phyloP scores from a whole-genome alignment of 495 filamentous ascomycete species.

The Aspergillus ostianus region DNA sequence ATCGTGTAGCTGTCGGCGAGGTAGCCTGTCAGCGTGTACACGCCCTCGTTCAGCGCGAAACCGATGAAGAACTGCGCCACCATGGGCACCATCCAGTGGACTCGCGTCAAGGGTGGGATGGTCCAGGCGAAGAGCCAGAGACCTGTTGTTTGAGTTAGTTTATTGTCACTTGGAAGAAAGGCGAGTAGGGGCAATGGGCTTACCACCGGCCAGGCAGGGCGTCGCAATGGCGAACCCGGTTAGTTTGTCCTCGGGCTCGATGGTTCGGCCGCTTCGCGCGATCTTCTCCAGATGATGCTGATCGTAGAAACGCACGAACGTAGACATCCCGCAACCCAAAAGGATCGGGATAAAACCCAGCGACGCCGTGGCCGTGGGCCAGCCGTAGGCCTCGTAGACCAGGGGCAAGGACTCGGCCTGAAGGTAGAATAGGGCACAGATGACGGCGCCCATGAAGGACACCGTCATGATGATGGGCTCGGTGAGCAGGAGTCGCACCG shows the following conservation, averaged over 20 bases:
- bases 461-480: constrained; percentile 41
- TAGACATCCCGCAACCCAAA: constrained; percentile 29
- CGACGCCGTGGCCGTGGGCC: constrained; percentile 25
- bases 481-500: constrained; percentile 38
- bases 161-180: too few species aligned
- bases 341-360: constrained; percentile 40
- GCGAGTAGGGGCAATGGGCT: too few species aligned
- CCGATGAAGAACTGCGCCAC: constrained; percentile 37
- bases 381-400: constrained; percentile 37
- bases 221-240: constrained; percentile 41
- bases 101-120: constrained; percentile 31
- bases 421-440: constrained; percentile 16
- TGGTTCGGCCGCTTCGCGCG: constrained; percentile 10
- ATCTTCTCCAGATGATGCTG: constrained; percentile 16
- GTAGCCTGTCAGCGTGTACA: constrained; percentile 42
- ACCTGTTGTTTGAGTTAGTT: too few species aligned
- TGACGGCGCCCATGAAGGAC: constrained; percentile 13
- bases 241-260: constrained; percentile 43
- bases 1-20: constrained; percentile 45
- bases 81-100: constrained; percentile 38
- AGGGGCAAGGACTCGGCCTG: constrained; percentile 39
- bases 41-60: constrained; percentile 46
- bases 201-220: constrained; percentile 29
- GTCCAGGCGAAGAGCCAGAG: constrained; percentile 49
- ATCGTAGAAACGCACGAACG: constrained; percentile 37